Evolutionary conservation across 768 basidiomycete species (phyloP).

Genomic region (Xerocomellus amylosporus): DNA sequence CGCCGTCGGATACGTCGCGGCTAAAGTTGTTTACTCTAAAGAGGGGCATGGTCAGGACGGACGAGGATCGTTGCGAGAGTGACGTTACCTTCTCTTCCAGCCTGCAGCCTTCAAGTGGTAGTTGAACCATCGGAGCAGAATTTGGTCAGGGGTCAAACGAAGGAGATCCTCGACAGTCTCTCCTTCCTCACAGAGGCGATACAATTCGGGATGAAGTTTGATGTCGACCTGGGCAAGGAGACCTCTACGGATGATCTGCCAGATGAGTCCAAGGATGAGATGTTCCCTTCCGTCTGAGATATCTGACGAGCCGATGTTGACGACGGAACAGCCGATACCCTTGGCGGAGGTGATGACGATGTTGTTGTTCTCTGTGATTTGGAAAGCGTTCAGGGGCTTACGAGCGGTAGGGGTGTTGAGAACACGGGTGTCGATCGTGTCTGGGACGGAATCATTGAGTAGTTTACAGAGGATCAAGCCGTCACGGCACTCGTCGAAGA

Average conservation of each 20-base stretch:
- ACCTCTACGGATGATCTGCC: slow-evolving; percentile 96
- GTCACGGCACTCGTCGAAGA: slow-evolving; percentile 96
- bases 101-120: slow-evolving; percentile 95
- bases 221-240: slow-evolving; percentile 94
- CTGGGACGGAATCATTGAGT: slow-evolving; percentile 98
- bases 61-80: too few relatives aligned
- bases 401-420: slow-evolving; percentile 81
- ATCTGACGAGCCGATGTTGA: slow-evolving; percentile 96
- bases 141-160: slow-evolving; percentile 93
- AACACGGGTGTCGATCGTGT: slow-evolving; percentile 98
- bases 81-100: slow-evolving; percentile 73
- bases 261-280: slow-evolving; percentile 94
- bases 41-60: background rate
- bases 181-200: slow-evolving; percentile 92
- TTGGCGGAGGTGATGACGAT: slow-evolving; percentile 98
- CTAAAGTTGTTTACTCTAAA: slow-evolving; percentile 94
- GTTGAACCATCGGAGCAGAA: slow-evolving; percentile 98
- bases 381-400: slow-evolving; percentile 94
- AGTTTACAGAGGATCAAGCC: slow-evolving; percentile 97
- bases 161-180: slow-evolving; percentile 97
- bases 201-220: slow-evolving; percentile 96
- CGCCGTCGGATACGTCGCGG: slow-evolving; percentile 93
- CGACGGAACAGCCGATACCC: slow-evolving; percentile 96
- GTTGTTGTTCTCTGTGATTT: slow-evolving; percentile 99
- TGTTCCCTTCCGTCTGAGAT: slow-evolving; percentile 92